Evolutionary conservation across 2,329 filamentous ascomycete genomes (phyloP), one percentile per base, ranked within the genome.

Genomic region (Ceratocystis harringtonii): DNA sequence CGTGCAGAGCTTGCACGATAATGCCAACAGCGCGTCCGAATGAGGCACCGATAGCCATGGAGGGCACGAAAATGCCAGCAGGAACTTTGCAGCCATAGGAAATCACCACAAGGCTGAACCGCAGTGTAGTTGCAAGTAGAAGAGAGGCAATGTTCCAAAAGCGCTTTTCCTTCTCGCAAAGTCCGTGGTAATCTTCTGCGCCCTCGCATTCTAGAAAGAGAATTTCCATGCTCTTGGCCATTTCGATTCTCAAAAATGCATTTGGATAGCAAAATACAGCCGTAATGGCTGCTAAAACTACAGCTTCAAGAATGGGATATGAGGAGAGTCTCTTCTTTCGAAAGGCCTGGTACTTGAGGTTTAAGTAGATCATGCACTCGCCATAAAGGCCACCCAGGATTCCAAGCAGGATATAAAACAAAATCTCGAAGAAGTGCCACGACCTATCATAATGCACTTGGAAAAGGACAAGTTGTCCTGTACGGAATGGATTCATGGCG

Each of bases 201-300:
- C 88, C 90, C 72, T 95, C 90, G 70, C 94, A 99, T 73, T 99
- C 94, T 15, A 89, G 81, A 74, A 99, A 99, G 10, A 99, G 78
- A 69, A 96, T 95, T 74, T 97, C 92, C 94, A 99, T 97, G 78
- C 91, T 96, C 77, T 97, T 92, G 0, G 94, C 96, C 94, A 99
- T 97, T 75, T 99, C 95, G 71, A 97, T 96, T 65, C 90, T 82
- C 66, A 99, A 74, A 69, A 99, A 97, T 74, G 89, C 91, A 71
- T 99, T 99, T 0, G 92, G 94, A 72, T 95, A 99, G 75, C 92
- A 96, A n/a, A 99, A 80, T 28, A 97, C 80, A 8, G 92, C 94
- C 3, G 94, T 99, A 6, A 84, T 81, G 0, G 86, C 83, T 1
- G 94, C 92, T 50, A 99, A 78, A 17, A 95, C 75, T 0, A 90